phyloP scores from a whole-genome alignment of 140 eudicot species.

The Erigeron philadelphicus region DNA sequence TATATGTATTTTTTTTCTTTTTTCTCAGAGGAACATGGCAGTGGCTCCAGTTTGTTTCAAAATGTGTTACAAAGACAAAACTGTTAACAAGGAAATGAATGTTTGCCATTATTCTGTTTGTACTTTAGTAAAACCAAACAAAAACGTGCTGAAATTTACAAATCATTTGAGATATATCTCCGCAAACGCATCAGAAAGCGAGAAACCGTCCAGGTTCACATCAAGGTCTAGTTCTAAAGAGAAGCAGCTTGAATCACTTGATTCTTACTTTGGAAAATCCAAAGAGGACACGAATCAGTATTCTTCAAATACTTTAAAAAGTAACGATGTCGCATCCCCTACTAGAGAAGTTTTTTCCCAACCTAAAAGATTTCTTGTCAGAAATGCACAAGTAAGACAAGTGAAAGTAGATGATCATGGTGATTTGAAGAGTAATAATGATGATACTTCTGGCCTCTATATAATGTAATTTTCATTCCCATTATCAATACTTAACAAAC shows the following conservation, averaged over 20 bases:
- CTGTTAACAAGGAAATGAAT: constrained; percentile 13
- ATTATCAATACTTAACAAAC: constrained; percentile 1
- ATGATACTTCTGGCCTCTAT: constrained; percentile 54
- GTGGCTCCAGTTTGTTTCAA: constrained; percentile 44
- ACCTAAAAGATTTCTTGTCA: constrained; percentile 17
- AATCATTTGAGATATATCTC: constrained; percentile 28
- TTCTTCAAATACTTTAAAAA: constrained; percentile 19
- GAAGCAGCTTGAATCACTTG: constrained; percentile 52
- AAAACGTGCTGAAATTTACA: constrained; percentile 23
- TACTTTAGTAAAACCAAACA: constrained; percentile 14
- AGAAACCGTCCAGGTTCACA: constrained; percentile 26
- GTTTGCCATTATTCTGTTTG: constrained; percentile 21
- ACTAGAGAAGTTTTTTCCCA: constrained; percentile 20
- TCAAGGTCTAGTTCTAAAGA: constrained; percentile 36
- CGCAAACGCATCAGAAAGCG: constrained; percentile 26
- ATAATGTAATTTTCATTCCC: constrained; percentile 44
- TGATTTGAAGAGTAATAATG: constrained; percentile 32
- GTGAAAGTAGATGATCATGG: constrained; percentile 22
- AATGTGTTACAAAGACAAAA: constrained; percentile 28
- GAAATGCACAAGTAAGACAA: constrained; percentile 11
- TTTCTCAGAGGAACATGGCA: constrained; percentile 38
- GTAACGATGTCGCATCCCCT: constrained; percentile 14
- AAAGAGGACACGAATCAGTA: constrained; percentile 28
- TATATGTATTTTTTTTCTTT: not conserved
- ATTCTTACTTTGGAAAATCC: constrained; percentile 53